Percentiles rank a stretch among this genome's conserved stretches.
Evolutionary conservation across 2,329 filamentous ascomycete species (phyloP).

Genomic region (Epichloe gansuensis): DNA sequence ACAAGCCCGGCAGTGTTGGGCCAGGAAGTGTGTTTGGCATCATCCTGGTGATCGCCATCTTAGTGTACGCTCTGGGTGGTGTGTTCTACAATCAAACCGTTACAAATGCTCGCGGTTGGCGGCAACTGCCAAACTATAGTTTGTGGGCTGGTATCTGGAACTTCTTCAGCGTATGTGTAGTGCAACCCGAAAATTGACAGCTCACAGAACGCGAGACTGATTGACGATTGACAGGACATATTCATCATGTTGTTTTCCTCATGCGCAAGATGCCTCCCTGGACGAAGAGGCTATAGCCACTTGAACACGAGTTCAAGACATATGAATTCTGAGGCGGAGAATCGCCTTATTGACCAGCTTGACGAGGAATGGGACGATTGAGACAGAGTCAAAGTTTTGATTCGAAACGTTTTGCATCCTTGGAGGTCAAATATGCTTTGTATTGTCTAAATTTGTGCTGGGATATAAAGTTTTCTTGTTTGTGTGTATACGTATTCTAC

Average conservation of each 20-base stretch:
- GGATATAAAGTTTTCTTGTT: neutral
- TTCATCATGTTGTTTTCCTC: constrained; percentile 57
- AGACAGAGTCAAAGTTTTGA: neutral
- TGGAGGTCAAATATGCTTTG: neutral
- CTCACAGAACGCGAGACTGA: constrained; percentile 12
- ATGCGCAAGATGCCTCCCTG: constrained; percentile 52
- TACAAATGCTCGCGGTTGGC: constrained; percentile 87
- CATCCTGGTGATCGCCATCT: constrained; percentile 61
- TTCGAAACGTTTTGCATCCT: neutral
- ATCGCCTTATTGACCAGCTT: constrained; percentile 84
- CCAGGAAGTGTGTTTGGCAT: constrained; percentile 74
- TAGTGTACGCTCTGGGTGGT: constrained; percentile 84
- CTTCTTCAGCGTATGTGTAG: constrained; percentile 55
- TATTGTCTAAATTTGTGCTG: neutral
- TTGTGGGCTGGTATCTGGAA: constrained; percentile 81
- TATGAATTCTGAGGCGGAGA: constrained; percentile 64
- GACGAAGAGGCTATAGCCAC: constrained; percentile 52
- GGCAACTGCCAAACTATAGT: constrained; percentile 85
- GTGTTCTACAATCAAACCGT: constrained; percentile 94
- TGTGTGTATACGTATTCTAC: neutral
- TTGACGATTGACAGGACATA: constrained; percentile 36
- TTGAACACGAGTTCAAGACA: constrained; percentile 41
- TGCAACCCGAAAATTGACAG: constrained; percentile 19
- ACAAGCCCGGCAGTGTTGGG: constrained; percentile 59
- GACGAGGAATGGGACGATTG: constrained; percentile 95